Evolutionary conservation across 176 grass and related monocot genomes (phyloP), one percentile per base, ranked within the genome.

Genomic region (Oryza meridionalis): DNA sequence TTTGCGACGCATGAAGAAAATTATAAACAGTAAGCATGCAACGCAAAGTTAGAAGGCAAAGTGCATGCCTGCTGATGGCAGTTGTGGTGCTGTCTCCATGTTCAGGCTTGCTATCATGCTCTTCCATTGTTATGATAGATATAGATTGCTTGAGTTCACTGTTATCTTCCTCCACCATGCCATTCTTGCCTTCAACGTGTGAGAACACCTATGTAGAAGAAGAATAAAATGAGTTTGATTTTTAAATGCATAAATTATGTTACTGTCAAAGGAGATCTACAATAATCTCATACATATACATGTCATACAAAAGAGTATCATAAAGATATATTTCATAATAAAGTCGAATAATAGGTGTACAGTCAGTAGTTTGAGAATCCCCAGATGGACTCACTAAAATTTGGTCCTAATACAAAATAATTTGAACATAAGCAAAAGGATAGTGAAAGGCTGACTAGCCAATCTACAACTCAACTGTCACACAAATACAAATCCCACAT

Each of bases 21-120:
- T 50, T 85, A 91, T 85, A 87, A 82, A 88, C 80, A 78, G 73
- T 82, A 88, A 82, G 73, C 73, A 85, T 91, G 82, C 77, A 88
- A 81, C 62, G 16, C 73, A 91, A 91, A 82, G 61, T 85, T 65
- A 88, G 67, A 77, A 85, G 82, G 67, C 73, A 82, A 87, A 90
- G 81, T 72, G 49, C 77, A 89, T 92, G 88, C 91, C 91, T 90
- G 84, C 81, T 74, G 62, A 84, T 77, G 5, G 46, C 15, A 0
- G 72, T 72, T 35, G 70, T 74, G 25, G 61, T 78, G 72, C 49
- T 69, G 22, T 32, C 40, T 77, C 22, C 84, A 62, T 89, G 26
- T 64, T 64, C 87, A 81, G 73, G 59, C 40, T 77, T 79, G 8
- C 7, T 42, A 21, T 55, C 66, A 1, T 2, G 37, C 38, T 63